Evolutionary conservation across 1,284 basidiomycete genomes (phyloP).

Genomic region (Ustilago xerochloae): DNA sequence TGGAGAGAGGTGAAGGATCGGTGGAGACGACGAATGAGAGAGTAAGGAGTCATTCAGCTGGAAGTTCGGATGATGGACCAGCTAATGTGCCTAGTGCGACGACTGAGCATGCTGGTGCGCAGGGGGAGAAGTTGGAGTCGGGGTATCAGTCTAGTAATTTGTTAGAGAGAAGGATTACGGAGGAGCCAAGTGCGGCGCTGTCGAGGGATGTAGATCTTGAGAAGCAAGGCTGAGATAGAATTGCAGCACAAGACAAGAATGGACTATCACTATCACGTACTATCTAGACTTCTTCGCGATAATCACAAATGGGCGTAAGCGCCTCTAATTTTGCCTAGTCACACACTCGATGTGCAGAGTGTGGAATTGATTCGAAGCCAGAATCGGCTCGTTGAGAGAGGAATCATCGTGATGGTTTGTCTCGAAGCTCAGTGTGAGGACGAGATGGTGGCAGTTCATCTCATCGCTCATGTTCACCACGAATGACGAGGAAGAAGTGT

Average conservation of each 20-base stretch:
- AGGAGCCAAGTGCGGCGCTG: slow-evolving; percentile 16
- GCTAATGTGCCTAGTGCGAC: neutral
- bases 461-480: no score
- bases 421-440: no score
- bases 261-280: neutral
- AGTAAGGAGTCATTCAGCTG: slow-evolving; percentile 8
- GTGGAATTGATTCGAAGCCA: no score
- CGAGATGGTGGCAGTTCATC: no score
- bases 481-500: no score
- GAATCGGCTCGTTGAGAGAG: no score
- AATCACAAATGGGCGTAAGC: neutral
- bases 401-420: no score
- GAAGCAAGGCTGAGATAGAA: slow-evolving; percentile 3
- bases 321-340: neutral
- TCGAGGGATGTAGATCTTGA: neutral
- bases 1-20: neutral
- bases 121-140: neutral
- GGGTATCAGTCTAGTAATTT: slow-evolving; percentile 19
- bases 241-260: neutral
- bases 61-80: slow-evolving; percentile 13
- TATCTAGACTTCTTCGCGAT: neutral
- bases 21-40: neutral
- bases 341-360: neutral
- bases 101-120: neutral
- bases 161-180: slow-evolving; percentile 34